These are phyloP conservation scores for Oemleria cerasiformis DNA, from an alignment of 306 rosid species.

Conservation along the genomic window DNA sequence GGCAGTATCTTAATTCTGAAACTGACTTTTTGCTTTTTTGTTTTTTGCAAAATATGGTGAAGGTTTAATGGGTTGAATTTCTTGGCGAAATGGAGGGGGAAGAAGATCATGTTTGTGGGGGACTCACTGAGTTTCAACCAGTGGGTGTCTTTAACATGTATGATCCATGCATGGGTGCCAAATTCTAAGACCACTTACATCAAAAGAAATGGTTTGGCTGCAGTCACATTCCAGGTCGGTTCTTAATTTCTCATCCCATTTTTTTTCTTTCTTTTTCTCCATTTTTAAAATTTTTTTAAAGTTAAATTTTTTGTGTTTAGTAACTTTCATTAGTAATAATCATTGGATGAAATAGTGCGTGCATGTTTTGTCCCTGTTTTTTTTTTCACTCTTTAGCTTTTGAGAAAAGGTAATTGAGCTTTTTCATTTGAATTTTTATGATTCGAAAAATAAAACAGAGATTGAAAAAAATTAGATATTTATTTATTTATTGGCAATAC, in stretches of 20 bases:
- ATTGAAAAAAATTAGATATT: not conserved
- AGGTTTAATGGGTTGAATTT: conserved; percentile 80
- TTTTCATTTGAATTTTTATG: not conserved
- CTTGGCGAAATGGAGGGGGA: conserved; percentile 68
- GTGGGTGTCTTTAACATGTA: conserved; percentile 78
- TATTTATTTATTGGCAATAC: too few species aligned
- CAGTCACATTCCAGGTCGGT: conserved; percentile 70
- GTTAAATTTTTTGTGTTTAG: not conserved
- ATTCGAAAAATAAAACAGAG: not conserved
- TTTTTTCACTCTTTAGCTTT: not conserved
- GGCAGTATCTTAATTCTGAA: too few species aligned
- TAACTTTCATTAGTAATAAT: not conserved
- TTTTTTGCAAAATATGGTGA: not conserved
- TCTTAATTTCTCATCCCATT: not conserved
- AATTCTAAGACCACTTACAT: conserved; percentile 47
- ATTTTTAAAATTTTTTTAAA: not conserved
- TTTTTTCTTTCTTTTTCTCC: not conserved
- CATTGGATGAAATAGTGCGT: conserved; percentile 19
- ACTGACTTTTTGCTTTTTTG: too few species aligned
- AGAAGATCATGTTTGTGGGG: conserved; percentile 95
- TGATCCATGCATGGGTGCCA: conserved; percentile 82
- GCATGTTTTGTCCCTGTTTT: conserved; percentile 10
- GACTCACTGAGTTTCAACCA: conserved; percentile 89
- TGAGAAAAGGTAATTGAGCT: not conserved
- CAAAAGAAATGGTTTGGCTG: conserved; percentile 42